These are phyloP conservation scores for Logfia minima DNA, from an alignment of 129 eudicot species.

Conservation along the genomic window DNA sequence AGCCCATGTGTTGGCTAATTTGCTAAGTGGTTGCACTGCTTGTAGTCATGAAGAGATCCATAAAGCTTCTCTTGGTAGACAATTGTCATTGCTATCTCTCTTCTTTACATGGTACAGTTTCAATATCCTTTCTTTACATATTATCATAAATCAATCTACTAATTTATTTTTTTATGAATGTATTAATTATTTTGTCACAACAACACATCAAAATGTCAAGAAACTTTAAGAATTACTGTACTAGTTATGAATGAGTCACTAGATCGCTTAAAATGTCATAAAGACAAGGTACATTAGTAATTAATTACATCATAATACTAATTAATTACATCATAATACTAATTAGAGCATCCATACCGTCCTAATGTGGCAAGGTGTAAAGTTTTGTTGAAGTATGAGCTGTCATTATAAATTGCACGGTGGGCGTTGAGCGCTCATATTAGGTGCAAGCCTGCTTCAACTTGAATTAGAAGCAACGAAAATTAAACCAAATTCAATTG, in stretches of 20 bases:
- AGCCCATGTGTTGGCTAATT: slow-evolving; percentile 77
- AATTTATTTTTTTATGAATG: no score
- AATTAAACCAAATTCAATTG: not conserved
- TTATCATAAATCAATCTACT: no score
- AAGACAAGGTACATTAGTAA: not conserved
- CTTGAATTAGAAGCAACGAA: not conserved
- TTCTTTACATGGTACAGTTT: slow-evolving; percentile 63
- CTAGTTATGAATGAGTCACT: not conserved
- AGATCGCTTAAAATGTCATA: not conserved
- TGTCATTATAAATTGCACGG: no score
- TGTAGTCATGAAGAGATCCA: slow-evolving; percentile 50
- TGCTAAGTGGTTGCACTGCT: slow-evolving; percentile 68
- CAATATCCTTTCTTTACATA: not conserved
- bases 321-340: not conserved
- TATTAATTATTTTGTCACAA: not conserved
- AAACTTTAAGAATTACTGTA: not conserved
- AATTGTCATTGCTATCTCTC: slow-evolving; percentile 61
- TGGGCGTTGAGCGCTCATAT: no score
- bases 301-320: not conserved
- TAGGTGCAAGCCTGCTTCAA: no score
- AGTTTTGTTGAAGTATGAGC: no score
- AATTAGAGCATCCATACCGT: not conserved
- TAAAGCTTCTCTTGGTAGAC: slow-evolving; percentile 64
- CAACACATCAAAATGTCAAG: not conserved
- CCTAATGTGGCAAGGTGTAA: not conserved